A percentile compares a stretch with the other conserved stretches of the same genome.
Conservation (phyloP, 2,329 filamentous ascomycete genomes). For the Exophiala oligosperma region DNA sequence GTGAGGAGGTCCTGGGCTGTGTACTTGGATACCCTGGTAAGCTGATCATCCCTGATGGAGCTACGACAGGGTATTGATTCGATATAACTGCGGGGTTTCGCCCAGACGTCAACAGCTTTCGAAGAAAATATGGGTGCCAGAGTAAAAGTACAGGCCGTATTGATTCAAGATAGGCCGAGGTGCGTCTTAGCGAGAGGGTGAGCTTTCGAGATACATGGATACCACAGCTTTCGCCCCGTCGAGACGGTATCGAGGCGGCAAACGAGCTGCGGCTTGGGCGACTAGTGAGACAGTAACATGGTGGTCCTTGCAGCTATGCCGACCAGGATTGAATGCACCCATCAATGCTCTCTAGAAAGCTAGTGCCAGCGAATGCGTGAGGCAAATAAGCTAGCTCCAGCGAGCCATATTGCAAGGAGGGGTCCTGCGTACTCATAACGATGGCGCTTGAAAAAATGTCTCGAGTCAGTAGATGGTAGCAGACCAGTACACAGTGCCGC, state of each 20-base stretch:
- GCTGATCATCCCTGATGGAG: slow-evolving; percentile 13
- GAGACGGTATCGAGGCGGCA: background rate
- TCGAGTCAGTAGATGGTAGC: background rate
- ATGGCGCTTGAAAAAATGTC: background rate
- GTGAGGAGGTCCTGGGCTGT: slow-evolving; percentile 12
- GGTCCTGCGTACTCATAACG: no score
- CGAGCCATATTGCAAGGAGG: slow-evolving; percentile 1
- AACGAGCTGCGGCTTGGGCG: slow-evolving; percentile 2
- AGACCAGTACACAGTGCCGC: background rate
- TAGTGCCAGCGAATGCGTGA: slow-evolving; percentile 17
- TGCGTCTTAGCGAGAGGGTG: slow-evolving; percentile 16
- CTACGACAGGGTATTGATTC: slow-evolving; percentile 3
- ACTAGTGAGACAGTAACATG: background rate
- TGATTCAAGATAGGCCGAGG: slow-evolving; percentile 9
- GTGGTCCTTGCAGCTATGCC: background rate
- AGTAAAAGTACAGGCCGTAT: slow-evolving; percentile 1
- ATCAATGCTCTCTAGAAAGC: slow-evolving; percentile 7
- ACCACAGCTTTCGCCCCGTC: background rate
- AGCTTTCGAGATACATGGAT: background rate
- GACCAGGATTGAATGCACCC: slow-evolving; percentile 2
- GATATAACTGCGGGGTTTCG: slow-evolving; percentile 21
- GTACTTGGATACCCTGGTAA: slow-evolving; percentile 9
- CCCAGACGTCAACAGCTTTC: background rate
- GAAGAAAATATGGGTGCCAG: background rate
- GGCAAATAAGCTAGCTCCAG: slow-evolving; percentile 11